Conservation (phyloP, 495 filamentous ascomycete species). For the Amphirosellinia nigrospora region DNA sequence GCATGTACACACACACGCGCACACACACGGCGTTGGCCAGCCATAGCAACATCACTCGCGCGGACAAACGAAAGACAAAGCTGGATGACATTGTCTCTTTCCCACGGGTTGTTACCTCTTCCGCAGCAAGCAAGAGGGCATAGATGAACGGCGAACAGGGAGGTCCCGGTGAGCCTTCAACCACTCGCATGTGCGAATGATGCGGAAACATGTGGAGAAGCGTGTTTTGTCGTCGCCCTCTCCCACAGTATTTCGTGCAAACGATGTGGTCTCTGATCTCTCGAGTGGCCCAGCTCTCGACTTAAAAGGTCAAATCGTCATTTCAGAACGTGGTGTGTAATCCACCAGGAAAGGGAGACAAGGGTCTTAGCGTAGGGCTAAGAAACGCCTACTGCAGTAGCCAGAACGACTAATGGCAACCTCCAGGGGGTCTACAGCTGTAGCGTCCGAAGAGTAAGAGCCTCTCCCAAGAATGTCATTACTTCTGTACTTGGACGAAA, state of each 20-base stretch:
- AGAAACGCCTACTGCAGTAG: constrained; percentile 27
- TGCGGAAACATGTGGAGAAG: constrained; percentile 25
- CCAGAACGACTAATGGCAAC: constrained; percentile 22
- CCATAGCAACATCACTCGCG: not conserved
- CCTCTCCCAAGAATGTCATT: constrained; percentile 20
- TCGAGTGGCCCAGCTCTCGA: constrained; percentile 12
- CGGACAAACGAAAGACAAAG: not conserved
- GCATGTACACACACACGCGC: not conserved
- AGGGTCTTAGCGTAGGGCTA: constrained; percentile 27
- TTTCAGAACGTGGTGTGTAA: constrained; percentile 30
- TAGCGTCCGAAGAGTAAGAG: constrained; percentile 20
- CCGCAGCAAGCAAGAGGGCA: constrained; percentile 9
- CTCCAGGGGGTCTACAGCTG: constrained; percentile 13
- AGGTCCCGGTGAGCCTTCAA: constrained; percentile 20
- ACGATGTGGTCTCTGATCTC: constrained; percentile 10
- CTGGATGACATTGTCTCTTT: constrained; percentile 10
- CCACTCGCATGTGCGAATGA: constrained; percentile 23
- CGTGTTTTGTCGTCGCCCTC: not conserved
- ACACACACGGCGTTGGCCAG: constrained; percentile 6
- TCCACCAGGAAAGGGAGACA: constrained; percentile 22
- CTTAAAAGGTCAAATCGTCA: constrained; percentile 20
- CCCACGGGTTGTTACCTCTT: constrained; percentile 12
- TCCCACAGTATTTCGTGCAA: constrained; percentile 4
- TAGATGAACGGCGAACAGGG: constrained; percentile 23
- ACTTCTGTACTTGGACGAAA: constrained; percentile 17